phyloP scores from a whole-genome alignment of 129 eudicot genomes.

The Pseudognaphalium luteoalbum region DNA sequence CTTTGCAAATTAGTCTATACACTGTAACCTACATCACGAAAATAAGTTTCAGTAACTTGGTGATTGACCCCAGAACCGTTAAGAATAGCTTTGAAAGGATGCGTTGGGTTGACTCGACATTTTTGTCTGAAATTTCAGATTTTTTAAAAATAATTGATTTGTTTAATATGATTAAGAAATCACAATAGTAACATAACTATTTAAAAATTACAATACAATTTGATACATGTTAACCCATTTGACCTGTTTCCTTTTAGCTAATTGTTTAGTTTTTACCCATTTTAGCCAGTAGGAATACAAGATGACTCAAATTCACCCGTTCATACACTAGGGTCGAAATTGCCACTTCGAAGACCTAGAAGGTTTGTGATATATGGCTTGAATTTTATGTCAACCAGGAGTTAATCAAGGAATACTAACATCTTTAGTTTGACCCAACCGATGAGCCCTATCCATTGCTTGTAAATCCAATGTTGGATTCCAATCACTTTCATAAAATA shows the following conservation, averaged over 20 bases:
- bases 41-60: not conserved
- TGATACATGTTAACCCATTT: not conserved
- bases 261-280: not conserved
- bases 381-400: not conserved
- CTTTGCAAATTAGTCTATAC: constrained; percentile 90
- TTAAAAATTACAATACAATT: not conserved
- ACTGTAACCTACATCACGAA: constrained; percentile 73
- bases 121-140: not conserved
- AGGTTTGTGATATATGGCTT: constrained; percentile 7
- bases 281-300: not conserved
- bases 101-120: not conserved
- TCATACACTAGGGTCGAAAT: not conserved
- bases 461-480: constrained; percentile 97
- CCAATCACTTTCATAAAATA: constrained; percentile 99
- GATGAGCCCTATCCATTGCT: constrained; percentile 99
- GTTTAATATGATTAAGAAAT: constrained; percentile 3
- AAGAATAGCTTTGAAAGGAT: not conserved
- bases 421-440: constrained; percentile 96
- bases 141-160: not conserved
- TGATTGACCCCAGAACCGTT: constrained; percentile 1
- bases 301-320: no score
- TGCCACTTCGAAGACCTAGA: not conserved
- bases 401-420: constrained; percentile 48
- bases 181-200: not conserved
- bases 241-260: constrained; percentile 4